Percentiles rank a stretch among this genome's conserved stretches.
Evolutionary conservation across 73 alveolate species (phyloP).

Genomic region (Stentor roeselii): DNA sequence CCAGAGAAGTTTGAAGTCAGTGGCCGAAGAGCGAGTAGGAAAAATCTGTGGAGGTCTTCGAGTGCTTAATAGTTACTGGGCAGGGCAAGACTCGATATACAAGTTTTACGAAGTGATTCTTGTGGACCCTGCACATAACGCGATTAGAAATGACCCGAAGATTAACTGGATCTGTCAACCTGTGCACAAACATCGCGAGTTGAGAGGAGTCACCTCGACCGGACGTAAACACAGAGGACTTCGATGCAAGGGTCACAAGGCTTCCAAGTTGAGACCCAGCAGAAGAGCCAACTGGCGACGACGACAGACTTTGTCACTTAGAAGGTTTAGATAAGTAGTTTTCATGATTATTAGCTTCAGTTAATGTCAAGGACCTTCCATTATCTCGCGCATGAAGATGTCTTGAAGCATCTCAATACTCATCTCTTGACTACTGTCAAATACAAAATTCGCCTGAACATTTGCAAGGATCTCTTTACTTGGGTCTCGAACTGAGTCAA

Average conservation of each 20-base stretch:
- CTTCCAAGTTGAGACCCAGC: constrained; percentile 90
- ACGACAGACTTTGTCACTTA: constrained; percentile 90
- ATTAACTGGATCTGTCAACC: constrained; percentile 98
- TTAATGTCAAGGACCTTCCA: neutral
- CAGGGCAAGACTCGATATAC: constrained; percentile 98
- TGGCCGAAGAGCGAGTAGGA: constrained; percentile 99
- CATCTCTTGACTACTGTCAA: neutral
- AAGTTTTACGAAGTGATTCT: constrained; percentile 98
- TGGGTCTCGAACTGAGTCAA: constrained; percentile 15
- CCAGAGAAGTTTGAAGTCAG: constrained; percentile 85
- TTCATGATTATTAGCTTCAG: neutral
- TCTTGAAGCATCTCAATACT: neutral
- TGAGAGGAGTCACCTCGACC: constrained; percentile 64
- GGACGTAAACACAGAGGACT: constrained; percentile 98
- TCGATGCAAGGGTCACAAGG: constrained; percentile 91
- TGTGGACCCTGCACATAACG: constrained; percentile 98
- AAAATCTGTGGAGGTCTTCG: constrained; percentile 85
- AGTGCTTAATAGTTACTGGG: constrained; percentile 99
- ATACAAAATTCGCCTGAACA: neutral
- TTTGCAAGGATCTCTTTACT: neutral
- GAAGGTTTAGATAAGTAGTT: constrained; percentile 95
- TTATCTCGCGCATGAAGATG: neutral
- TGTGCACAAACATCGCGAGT: constrained; percentile 92
- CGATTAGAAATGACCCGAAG: constrained; percentile 97
- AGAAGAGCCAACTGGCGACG: constrained; percentile 88